These are phyloP conservation scores for Thuja plicata DNA, from an alignment of 83 land plant genomes.

Conservation along the genomic window DNA sequence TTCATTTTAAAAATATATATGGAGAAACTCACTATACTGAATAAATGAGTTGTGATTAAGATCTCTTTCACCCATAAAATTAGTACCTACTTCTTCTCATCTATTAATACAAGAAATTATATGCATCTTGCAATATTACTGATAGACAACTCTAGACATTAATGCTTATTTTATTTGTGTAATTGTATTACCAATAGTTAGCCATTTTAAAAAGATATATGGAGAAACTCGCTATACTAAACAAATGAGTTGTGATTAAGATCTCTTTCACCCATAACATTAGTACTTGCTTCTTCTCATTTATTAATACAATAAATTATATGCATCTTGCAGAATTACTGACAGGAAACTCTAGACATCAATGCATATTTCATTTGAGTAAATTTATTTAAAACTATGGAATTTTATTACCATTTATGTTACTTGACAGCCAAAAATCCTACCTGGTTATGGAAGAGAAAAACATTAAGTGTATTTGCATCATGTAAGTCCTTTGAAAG, in stretches of 20 bases:
- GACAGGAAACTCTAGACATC: background rate
- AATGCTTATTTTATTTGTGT: too few relatives aligned
- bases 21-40: background rate
- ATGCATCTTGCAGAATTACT: background rate
- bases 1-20: background rate
- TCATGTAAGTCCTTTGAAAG: slow-evolving; percentile 32
- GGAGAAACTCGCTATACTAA: background rate
- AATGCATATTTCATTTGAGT: background rate
- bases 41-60: background rate
- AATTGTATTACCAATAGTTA: background rate
- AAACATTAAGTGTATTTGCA: slow-evolving; percentile 21
- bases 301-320: background rate
- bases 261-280: background rate
- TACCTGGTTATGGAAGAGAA: slow-evolving; percentile 40
- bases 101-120: background rate
- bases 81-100: background rate
- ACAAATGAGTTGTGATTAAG: background rate
- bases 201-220: background rate
- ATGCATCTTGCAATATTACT: too few relatives aligned
- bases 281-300: background rate
- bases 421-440: slow-evolving; percentile 39
- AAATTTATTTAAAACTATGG: slow-evolving; percentile 18
- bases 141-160: too few relatives aligned
- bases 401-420: slow-evolving; percentile 40
- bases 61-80: background rate